Evolutionary conservation across 1,284 basidiomycete species (phyloP).

Genomic region (Schizophyllum amplum): DNA sequence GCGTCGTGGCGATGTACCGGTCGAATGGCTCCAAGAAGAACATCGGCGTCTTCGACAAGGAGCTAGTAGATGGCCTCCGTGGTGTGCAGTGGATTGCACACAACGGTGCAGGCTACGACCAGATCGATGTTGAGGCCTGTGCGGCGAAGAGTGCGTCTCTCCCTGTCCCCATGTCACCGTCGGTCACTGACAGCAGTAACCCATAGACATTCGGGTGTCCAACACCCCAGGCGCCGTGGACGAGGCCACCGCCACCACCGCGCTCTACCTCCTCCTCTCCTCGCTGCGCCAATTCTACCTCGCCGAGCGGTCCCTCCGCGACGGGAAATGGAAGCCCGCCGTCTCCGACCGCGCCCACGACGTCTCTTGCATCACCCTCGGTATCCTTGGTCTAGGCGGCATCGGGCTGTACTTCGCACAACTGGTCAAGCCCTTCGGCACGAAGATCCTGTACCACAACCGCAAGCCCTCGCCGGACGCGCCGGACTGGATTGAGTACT

Average conservation of each 20-base stretch:
- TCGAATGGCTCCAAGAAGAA: conserved; percentile 55
- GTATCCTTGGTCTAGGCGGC: conserved; percentile 85
- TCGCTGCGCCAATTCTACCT: conserved; percentile 73
- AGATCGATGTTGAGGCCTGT: conserved; percentile 72
- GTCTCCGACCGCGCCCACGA: conserved; percentile 43
- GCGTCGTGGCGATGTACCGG: conserved; percentile 74
- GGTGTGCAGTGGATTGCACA: conserved; percentile 81
- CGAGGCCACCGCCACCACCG: conserved; percentile 87
- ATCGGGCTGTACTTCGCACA: conserved; percentile 73
- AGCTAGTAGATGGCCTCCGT: conserved; percentile 64
- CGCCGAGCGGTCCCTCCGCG: conserved; percentile 60
- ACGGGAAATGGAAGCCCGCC: conserved; percentile 33
- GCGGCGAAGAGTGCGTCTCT: conserved; percentile 49
- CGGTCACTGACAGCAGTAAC: not conserved
- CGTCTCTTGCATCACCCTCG: conserved; percentile 71
- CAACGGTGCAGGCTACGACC: conserved; percentile 90
- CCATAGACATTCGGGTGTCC: conserved; percentile 75
- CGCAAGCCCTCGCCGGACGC: conserved; percentile 48
- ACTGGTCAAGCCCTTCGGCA: conserved; percentile 60
- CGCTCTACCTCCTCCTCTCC: conserved; percentile 78
- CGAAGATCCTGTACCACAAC: conserved; percentile 83
- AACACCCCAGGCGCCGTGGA: conserved; percentile 91
- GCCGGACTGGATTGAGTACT: conserved; percentile 75
- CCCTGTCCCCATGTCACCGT: not conserved
- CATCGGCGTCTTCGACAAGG: conserved; percentile 76